Base-by-base conservation (phyloP, 345 rosid genomes). In the Orychophragmus violaceus region DNA sequence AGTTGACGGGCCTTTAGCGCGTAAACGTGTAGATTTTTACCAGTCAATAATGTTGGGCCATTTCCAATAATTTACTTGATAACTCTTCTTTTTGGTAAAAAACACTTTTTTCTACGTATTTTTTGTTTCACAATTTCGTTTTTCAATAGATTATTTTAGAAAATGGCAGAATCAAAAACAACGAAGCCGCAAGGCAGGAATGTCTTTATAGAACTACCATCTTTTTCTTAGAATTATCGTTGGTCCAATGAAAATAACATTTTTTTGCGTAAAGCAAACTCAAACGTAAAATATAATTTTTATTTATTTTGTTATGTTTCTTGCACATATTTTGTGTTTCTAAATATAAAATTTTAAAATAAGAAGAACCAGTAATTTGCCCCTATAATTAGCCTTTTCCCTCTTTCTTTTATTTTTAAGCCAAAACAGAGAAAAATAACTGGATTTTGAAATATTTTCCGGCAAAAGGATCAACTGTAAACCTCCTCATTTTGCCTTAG, bases 201-300 rank as follows among this genome's bases (percentile, higher is more conserved):
- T 50, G 57, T 36, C 17, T 39, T 48, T 48, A 18, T 32, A 29
- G 54, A 44, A 46, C 33, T n/a, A n/a, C n/a, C n/a, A n/a, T n/a
- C n/a, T n/a, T n/a, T n/a, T n/a, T n/a, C n/a, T n/a, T n/a, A n/a
- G n/a, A n/a, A n/a, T n/a, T n/a, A n/a, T n/a, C 16, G 6, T 30
- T 5, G 48, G 57, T 33, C 36, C 21, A 42, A 68, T 64, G n/a
- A n/a, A 21, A 32, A 57, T 3, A 16, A 30, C n/a, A 32, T 22
- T 14, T 12, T 27, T 56, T 55, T 37, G 56, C 56, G 45, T 67
- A 45, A 67, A 68, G 35, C 36, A 23, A 66, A 59, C 33, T 48
- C 59, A 35, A 35, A 49, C 44, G 29, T 35, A 46, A 37, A 25
- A 50, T 45, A 17, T 18, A 27, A 19, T 28, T 56, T 67, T 8